phyloP scores from a whole-genome alignment of 306 rosid species.

The Begonia fuchsioides region DNA sequence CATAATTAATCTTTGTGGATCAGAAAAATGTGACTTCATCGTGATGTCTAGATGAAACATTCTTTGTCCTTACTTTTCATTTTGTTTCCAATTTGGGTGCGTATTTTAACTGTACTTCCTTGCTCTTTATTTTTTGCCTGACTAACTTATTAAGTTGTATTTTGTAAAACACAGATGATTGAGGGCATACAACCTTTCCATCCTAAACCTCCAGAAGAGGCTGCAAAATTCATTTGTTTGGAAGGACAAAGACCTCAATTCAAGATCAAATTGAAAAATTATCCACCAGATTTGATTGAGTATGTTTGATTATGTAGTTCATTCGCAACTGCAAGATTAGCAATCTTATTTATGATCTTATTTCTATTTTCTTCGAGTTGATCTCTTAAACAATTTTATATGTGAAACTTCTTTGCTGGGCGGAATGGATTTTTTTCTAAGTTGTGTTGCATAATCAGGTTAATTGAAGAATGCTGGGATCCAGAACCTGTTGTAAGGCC shows the following conservation, averaged over 20 bases:
- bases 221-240: constrained; percentile 38
- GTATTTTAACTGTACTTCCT: no score
- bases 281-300: constrained; percentile 88
- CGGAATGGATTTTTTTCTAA: no score
- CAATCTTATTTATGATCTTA: neutral
- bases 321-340: neutral
- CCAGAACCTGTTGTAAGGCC: constrained; percentile 73
- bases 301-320: constrained; percentile 22
- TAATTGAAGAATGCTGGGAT: constrained; percentile 96
- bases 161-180: constrained; percentile 41
- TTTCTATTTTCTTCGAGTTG: neutral
- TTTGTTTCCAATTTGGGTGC: no score
- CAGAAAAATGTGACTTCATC: no score
- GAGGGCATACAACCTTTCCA: constrained; percentile 73
- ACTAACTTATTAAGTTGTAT: neutral
- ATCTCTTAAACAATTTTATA: neutral
- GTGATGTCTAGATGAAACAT: no score
- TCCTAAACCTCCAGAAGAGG: constrained; percentile 64
- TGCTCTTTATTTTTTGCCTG: no score
- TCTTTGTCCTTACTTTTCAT: no score
- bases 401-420: neutral
- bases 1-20: no score
- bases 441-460: constrained; percentile 20
- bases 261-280: constrained; percentile 65
- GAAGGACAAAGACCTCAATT: constrained; percentile 73